These are phyloP conservation scores for Talaromyces piceae DNA, from an alignment of 2,329 filamentous ascomycete species.

Conservation along the genomic window DNA sequence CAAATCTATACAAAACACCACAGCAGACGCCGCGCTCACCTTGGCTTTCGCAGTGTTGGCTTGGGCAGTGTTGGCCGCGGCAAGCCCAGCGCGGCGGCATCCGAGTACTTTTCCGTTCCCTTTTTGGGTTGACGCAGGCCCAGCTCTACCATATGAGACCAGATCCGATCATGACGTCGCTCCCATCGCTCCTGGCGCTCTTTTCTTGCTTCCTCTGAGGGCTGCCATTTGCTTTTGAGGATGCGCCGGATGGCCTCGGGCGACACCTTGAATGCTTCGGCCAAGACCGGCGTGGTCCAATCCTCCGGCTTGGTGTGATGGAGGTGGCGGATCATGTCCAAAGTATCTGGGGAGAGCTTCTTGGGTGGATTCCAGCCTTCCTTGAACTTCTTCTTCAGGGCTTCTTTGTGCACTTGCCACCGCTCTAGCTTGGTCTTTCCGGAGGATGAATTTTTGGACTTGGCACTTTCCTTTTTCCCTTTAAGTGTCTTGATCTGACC, in stretches of 20 bases:
- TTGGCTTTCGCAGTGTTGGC: background rate
- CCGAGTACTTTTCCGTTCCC: slow-evolving; percentile 10
- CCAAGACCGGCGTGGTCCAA: slow-evolving; percentile 67
- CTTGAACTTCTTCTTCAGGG: slow-evolving; percentile 69
- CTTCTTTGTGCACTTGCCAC: slow-evolving; percentile 73
- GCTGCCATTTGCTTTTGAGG: slow-evolving; percentile 51
- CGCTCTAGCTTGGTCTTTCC: slow-evolving; percentile 34
- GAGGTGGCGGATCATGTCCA: slow-evolving; percentile 81
- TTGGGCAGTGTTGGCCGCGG: background rate
- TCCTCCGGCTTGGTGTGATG: slow-evolving; percentile 67
- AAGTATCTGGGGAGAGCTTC: slow-evolving; percentile 80
- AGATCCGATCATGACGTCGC: slow-evolving; percentile 38
- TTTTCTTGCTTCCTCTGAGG: slow-evolving; percentile 31
- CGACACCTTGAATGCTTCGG: slow-evolving; percentile 76
- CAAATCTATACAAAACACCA: background rate
- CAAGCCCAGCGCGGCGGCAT: background rate
- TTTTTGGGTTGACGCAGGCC: slow-evolving; percentile 50
- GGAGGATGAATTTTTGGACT: slow-evolving; percentile 6
- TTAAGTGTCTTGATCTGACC: background rate
- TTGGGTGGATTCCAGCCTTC: slow-evolving; percentile 74
- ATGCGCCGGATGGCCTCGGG: slow-evolving; percentile 83
- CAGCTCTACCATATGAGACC: slow-evolving; percentile 39
- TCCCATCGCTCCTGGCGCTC: slow-evolving; percentile 38
- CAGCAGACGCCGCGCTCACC: background rate
- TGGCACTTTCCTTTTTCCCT: slow-evolving; percentile 1